Conservation (phyloP, 2,329 filamentous ascomycete species). For the Xylariaceae sp. region DNA sequence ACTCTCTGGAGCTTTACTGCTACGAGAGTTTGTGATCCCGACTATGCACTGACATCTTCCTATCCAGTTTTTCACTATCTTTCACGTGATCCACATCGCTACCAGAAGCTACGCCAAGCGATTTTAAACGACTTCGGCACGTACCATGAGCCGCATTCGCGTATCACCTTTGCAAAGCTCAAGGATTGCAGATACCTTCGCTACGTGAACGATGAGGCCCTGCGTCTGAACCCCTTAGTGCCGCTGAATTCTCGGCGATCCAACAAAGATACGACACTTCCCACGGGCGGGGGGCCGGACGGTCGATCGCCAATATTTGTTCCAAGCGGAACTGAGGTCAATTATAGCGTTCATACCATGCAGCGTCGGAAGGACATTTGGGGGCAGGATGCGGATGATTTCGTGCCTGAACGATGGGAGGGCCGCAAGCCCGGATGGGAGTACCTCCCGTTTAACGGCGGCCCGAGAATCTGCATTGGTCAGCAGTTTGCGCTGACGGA, state of each 20-base stretch:
- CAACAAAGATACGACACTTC: constrained; percentile 38
- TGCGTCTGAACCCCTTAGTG: constrained; percentile 4
- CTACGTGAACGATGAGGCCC: background rate
- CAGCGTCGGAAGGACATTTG: constrained; percentile 30
- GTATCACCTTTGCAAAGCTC: constrained; percentile 13
- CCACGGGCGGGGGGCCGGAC: constrained; percentile 45
- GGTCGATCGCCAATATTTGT: constrained; percentile 44
- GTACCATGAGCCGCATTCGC: constrained; percentile 40
- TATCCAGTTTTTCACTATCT: background rate
- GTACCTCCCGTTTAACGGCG: constrained; percentile 35
- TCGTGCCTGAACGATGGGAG: constrained; percentile 18
- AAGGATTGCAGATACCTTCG: background rate
- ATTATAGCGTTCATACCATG: constrained; percentile 37
- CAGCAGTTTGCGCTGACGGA: constrained; percentile 19
- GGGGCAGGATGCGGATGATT: constrained; percentile 20
- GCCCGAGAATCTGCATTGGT: constrained; percentile 34
- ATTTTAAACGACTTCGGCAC: constrained; percentile 24
- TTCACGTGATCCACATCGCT: background rate
- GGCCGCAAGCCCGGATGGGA: constrained; percentile 30
- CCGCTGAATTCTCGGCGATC: constrained; percentile 6
- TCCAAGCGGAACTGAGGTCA: constrained; percentile 38
- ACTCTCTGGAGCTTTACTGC: background rate
- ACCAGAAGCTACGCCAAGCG: background rate
- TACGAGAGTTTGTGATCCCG: background rate
- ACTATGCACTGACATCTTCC: too few relatives aligned